Base-by-base conservation (phyloP, 2,329 filamentous ascomycete genomes). In the Penicillium sp. region DNA sequence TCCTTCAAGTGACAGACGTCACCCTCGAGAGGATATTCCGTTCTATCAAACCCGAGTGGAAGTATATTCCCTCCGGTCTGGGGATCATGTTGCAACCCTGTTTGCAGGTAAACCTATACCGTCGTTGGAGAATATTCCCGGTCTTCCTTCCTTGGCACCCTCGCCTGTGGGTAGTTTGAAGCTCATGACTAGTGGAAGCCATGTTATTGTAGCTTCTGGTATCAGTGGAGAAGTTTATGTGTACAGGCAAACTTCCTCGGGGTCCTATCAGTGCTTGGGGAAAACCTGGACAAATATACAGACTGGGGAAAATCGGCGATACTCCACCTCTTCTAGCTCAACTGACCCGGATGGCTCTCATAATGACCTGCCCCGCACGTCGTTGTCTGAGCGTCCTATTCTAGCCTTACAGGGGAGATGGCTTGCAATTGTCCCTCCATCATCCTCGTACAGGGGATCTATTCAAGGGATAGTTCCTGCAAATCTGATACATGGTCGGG, bases 241-340 rank as follows among this genome's bases (percentile, higher is more conserved):
- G 7, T 97, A 87, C 82, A 70, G 78, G 29, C 59, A 72, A 51
- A 63, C 58, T 35, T 57, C 53, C 23, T 60, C 62, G 11, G 60
- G 58, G 29, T 56, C 59, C 14, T 88, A 85, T 67, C 77, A 79
- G 55, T 97, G 92, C 66, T 80, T 94, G 53, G 92, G 88, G 20
- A 99, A 99, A 75, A 77, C 95, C 18, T 99, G 94, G 94, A 97
- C 94, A 0, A 87, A 86, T 43, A 79, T 96, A 26, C 90, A 94
- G 68, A 82, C 70, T 14, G 70, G 69, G 42, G 70, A 76, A 49
- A 59, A 66, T 26, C 71, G 77, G 46, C 72, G 77, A 55, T 75
- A 78, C 54, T 80, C 78, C 12, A 73, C 72, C 12, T 79, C 78
- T 20, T 78, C 75, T 12, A 75, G 67, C 51, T 77, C 76, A 23